Percentiles rank a stretch among this genome's conserved stretches.
phyloP scores from a whole-genome alignment of 306 rosid genomes.

The Erythrophleum fordii region DNA sequence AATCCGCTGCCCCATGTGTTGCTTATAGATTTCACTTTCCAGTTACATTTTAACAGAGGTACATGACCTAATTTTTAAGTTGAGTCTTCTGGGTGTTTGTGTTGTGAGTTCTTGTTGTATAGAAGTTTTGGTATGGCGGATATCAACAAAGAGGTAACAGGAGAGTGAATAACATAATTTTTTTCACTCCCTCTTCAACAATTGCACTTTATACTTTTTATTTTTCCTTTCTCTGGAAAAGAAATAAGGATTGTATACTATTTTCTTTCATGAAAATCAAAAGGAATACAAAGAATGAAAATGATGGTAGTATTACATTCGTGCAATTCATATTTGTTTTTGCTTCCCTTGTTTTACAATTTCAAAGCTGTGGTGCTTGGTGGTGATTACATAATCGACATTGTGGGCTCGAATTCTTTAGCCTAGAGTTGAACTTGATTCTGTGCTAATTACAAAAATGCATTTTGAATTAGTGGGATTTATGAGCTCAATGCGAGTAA shows the following conservation, averaged over 20 bases:
- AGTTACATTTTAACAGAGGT: constrained; percentile 43
- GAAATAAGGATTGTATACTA: constrained; percentile 41
- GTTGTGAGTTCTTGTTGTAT: constrained; percentile 59
- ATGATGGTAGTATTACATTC: constrained; percentile 7
- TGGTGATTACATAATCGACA: not conserved
- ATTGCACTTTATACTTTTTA: constrained; percentile 39
- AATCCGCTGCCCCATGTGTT: constrained; percentile 76
- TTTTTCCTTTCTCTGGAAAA: constrained; percentile 19
- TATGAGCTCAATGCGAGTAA: constrained; percentile 2
- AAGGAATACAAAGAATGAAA: constrained; percentile 21
- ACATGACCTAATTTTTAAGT: constrained; percentile 42
- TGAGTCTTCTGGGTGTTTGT: constrained; percentile 31
- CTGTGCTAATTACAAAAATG: not conserved
- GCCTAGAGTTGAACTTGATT: constrained; percentile 5
- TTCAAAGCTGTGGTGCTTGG: not conserved
- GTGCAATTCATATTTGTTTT: not conserved
- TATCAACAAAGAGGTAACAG: constrained; percentile 15
- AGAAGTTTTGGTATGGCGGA: constrained; percentile 45
- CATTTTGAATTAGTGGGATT: not conserved
- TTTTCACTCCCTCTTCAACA: constrained; percentile 36
- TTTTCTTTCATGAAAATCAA: constrained; percentile 29
- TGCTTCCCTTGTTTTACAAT: constrained; percentile 1
- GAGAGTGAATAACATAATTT: constrained; percentile 38
- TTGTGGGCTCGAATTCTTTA: not conserved
- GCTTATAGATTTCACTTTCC: constrained; percentile 44